Base-by-base conservation (phyloP, 1,139 yeast species). In the Debaryomyces subglobosus region DNA sequence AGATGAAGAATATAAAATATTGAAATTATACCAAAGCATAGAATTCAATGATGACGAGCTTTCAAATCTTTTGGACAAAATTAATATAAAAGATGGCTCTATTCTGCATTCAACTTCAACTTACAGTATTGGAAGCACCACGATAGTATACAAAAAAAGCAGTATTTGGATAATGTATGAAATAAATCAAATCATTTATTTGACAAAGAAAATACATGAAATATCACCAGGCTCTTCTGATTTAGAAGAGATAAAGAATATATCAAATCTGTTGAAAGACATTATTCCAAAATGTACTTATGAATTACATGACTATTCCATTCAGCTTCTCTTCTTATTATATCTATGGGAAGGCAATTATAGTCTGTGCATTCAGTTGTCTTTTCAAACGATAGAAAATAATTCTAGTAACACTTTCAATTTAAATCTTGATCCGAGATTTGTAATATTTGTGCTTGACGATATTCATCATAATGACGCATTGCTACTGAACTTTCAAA, bases 111-210 rank as follows among this genome's bases (percentile, higher is more conserved):
- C 24, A 20, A 33, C 27, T 16, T 21, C 35, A 8, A 41, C 35
- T 13, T 32, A 30, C 6, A 49, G 48, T 20, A 37, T 38, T 5
- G 10, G 9, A 4, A 52, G 54, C 1, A 49, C 52, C 12, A 47
- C 57, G 1, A 32, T 60, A 7, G 36, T 62, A n/a, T 48, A 53
- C 35, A 48, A 51, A 24, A 44, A 46, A 1, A 27, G 46, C 12
- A 53, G 51, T 10, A 50, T 62, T 2, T 60, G 62, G 63, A 23
- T 60, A 20, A 43, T 54, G 10, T 48, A 51, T 35, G 44, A 48
- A 34, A 52, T 51, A 12, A 50, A 54, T 39, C 44, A 39, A 5
- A 45, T 59, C 10, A 23, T 49, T 1, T 24, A 24, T 6, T 33
- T 53, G n/a, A 39, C 50, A 29, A 37, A 35, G 3, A 36, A 47